phyloP scores from a whole-genome alignment of 2,329 filamentous ascomycete genomes.

The Colletotrichum cuscutae region DNA sequence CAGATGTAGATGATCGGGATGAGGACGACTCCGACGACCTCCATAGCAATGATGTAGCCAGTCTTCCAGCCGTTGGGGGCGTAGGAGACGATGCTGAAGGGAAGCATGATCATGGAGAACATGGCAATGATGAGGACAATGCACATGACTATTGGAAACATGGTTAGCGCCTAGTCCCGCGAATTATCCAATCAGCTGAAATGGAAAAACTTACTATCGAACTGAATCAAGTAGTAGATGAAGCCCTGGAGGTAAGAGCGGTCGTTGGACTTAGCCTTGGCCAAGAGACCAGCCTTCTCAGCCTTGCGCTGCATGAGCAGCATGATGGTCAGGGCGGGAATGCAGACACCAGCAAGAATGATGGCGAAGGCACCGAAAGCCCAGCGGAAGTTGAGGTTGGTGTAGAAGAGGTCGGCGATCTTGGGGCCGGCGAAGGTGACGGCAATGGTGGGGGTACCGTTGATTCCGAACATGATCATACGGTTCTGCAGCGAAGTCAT shows the following conservation, averaged over 20 bases:
- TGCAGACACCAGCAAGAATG: constrained; percentile 62
- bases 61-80: constrained; percentile 55
- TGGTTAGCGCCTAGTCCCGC: neutral
- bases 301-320: constrained; percentile 56
- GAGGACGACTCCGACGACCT: constrained; percentile 61
- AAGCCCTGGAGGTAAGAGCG: constrained; percentile 29
- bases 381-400: constrained; percentile 53
- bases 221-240: constrained; percentile 31
- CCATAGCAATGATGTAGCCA: constrained; percentile 57
- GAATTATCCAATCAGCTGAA: accelerated
- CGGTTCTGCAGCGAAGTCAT: constrained; percentile 56
- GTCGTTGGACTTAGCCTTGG: constrained; percentile 20
- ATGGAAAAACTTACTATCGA: constrained; percentile 25
- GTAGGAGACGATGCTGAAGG: constrained; percentile 62
- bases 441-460: constrained; percentile 54
- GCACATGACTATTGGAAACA: constrained; percentile 48
- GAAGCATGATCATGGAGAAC: constrained; percentile 64
- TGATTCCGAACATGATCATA: constrained; percentile 53
- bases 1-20: constrained; percentile 57
- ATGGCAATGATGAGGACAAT: constrained; percentile 60
- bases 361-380: constrained; percentile 72
- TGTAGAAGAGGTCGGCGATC: constrained; percentile 52
- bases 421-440: constrained; percentile 55
- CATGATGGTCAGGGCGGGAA: constrained; percentile 49
- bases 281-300: constrained; percentile 53